Base-by-base conservation (phyloP, 129 eudicot genomes). In the carrot (Daucus carota) region DNA sequence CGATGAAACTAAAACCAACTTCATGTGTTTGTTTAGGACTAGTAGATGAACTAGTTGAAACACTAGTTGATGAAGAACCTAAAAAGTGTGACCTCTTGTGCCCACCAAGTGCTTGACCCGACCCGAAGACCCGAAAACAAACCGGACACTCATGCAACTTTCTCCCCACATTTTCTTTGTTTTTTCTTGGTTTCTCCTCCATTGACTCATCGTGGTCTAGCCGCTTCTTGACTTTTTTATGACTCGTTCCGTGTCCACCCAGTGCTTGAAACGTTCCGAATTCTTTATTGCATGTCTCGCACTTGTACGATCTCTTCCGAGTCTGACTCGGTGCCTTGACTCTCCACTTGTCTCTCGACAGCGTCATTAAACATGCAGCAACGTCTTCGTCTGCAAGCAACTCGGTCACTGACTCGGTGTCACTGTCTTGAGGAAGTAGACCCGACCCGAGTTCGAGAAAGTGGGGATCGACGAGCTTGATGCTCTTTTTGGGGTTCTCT, bases 31-130 rank as follows among this genome's bases (percentile, higher is more conserved):
- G 57, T 72, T 26, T 72, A 22, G 75, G 75, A 41, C 52, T 72
- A 43, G 75, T 43, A 20, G 59, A 72, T 72, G 75, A 72, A 41
- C 40, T 72, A 24, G 75, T 34, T 11, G 74, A 24, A 71, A 31
- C n/a, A 52, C 28, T 52, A 42, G 74, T 72, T 28, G 78, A 74
- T 71, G 85, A 72, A 13, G 72, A 52, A 33, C 72, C 77, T 73
- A 76, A 36, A 20, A 66, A 36, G 79, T 88, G 90, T 52, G 87
- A 78, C 79, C 90, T 86, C 50, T 84, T 86, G 75, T 88, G 90
- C 65, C 90, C 93, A 71, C 90, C 93, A 48, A 86, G 85, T 11
- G 88, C 94, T 74, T 86, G 88, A 52, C 83, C 94, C 52, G 90
- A 86, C 77, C 73, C 77, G 68, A 88, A 88, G n/a, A 84, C 76